Evolutionary conservation across 495 filamentous ascomycete species (phyloP), one percentile per base, ranked within the genome.

Genomic region (Rostrohypoxylon terebratum): DNA sequence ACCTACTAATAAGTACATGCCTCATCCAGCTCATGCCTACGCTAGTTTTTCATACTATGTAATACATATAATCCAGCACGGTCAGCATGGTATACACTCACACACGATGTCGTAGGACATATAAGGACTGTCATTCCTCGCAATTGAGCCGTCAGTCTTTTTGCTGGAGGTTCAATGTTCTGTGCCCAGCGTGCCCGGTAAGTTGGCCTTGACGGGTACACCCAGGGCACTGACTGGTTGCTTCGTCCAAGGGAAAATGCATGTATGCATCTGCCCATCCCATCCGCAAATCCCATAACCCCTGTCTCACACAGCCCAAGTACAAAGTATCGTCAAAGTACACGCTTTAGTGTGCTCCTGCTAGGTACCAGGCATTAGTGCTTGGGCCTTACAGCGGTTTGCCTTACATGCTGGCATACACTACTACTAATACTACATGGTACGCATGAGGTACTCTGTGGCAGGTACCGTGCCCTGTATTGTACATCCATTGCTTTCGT

Each of bases 221-320:
- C 38, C 34, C 25, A 33, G 34, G 34, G 36, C 48, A 60, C 25
- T 36, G 34, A 69, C 67, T 69, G 66, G 67, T 44, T 58, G 61
- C 34, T 70, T 59, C 61, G 63, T 66, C 48, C 68, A 68, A 71
- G 68, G 68, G 59, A 67, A 75, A 71, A 75, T 68, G 68, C 68
- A 74, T n/a, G n/a, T n/a, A n/a, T 72, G 72, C 45, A 71, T 59
- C 78, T 83, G 79, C 79, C 75, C 81, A 81, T 80, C 79, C 75
- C 81, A 81, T 80, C 80, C 80, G 80, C 53, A 77, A 78, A 82
- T 81, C 78, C 51, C 77, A 75, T 76, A 79, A 70, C 64, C 78
- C 81, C 73, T 81, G 81, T 75, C 71, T 73, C 66, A 69, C 66
- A 74, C 66, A 74, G 71, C 71, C 71, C 62, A 70, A 60, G 61